phyloP scores from a whole-genome alignment of 345 rosid genomes.

The Citrus sinensis region DNA sequence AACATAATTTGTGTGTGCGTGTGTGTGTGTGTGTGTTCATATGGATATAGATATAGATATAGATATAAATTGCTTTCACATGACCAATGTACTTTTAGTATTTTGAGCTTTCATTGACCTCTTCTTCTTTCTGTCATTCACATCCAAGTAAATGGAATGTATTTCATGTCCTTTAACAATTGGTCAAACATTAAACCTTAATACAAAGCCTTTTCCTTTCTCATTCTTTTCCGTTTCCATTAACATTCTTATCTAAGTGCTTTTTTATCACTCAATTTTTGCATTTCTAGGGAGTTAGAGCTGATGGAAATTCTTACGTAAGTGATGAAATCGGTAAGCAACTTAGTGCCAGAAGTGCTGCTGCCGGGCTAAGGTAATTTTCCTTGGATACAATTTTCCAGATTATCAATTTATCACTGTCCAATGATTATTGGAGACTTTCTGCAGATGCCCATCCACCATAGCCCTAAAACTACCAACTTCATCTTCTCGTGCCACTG shows the following conservation, averaged over 20 bases:
- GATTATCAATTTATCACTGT: background rate
- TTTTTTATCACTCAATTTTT: background rate
- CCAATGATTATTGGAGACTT: background rate
- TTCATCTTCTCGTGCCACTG: background rate
- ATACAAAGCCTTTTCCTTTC: background rate
- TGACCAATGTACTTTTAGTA: background rate
- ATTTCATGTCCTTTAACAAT: background rate
- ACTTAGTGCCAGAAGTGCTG: conserved; percentile 73
- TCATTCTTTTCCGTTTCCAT: background rate
- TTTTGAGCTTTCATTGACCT: background rate
- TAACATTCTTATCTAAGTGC: background rate
- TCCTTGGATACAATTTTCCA: background rate
- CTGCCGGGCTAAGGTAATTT: conserved; percentile 69
- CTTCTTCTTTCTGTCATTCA: background rate
- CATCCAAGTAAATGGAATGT: background rate
- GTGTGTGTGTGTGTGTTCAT: too few relatives aligned
- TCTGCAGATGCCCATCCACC: background rate
- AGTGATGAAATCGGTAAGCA: conserved; percentile 75
- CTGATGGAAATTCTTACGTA: conserved; percentile 61
- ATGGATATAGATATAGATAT: too few relatives aligned
- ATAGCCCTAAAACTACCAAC: background rate
- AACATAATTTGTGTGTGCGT: background rate
- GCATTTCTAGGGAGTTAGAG: conserved; percentile 61
- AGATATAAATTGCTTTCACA: background rate
- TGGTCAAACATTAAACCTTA: background rate